These are phyloP conservation scores for Aureococcus anophagefferens DNA, from an alignment of 108 stramenopile genomes.

Conservation along the genomic window DNA sequence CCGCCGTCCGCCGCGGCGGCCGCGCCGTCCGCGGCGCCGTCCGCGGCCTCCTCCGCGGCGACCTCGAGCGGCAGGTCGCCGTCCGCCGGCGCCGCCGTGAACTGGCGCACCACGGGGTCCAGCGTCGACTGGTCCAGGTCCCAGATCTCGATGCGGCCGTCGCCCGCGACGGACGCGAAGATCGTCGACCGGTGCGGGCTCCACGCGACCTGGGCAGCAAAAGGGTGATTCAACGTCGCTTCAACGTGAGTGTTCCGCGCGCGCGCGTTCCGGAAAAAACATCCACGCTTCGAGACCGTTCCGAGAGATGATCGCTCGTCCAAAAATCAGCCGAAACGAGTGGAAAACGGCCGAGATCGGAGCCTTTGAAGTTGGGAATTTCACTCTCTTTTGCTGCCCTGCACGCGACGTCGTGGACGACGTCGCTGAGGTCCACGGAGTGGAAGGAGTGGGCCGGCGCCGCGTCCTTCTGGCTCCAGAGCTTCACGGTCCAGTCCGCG, in stretches of 20 bases:
- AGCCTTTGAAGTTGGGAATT: too few species aligned
- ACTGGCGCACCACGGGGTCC: conserved; percentile 27
- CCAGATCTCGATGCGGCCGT: conserved; percentile 48
- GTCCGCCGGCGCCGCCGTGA: background rate
- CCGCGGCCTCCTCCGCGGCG: background rate
- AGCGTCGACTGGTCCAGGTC: conserved; percentile 27
- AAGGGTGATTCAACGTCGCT: too few species aligned
- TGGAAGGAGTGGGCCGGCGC: conserved; percentile 23
- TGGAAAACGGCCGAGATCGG: too few species aligned
- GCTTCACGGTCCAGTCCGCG: conserved; percentile 50
- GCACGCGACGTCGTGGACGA: conserved; percentile 47
- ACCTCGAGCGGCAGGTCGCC: background rate
- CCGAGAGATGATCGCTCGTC: too few species aligned
- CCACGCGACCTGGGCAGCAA: too few species aligned
- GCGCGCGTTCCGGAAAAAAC: too few species aligned
- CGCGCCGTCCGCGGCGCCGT: background rate
- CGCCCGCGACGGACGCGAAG: conserved; percentile 43
- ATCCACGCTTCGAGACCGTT: too few species aligned
- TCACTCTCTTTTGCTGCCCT: too few species aligned
- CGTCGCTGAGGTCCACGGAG: conserved; percentile 23
- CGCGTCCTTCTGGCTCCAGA: conserved; percentile 16
- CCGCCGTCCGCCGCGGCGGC: background rate
- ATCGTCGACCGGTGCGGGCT: conserved; percentile 31
- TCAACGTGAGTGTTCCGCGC: too few species aligned
- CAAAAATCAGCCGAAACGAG: too few species aligned